phyloP scores from a whole-genome alignment of 2,329 filamentous ascomycete genomes.

The Anthostomella pinea region DNA sequence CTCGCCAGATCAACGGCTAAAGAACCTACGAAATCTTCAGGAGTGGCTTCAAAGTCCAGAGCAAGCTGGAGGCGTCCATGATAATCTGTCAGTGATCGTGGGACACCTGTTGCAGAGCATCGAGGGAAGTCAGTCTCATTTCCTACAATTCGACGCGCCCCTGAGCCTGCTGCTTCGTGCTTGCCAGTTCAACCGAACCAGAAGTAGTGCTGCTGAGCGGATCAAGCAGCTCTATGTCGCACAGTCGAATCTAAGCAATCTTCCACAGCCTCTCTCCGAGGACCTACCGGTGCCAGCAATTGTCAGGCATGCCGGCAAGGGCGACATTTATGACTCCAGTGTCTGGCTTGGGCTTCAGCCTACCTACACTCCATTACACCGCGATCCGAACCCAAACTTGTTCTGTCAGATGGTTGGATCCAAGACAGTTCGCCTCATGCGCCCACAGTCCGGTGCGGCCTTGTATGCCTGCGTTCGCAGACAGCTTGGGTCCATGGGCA shows the following conservation, averaged over 20 bases:
- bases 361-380: conserved; percentile 86
- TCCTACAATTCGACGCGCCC: conserved; percentile 57
- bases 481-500: conserved; percentile 37
- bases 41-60: conserved; percentile 18
- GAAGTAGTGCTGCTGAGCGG: conserved; percentile 7
- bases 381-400: conserved; percentile 90
- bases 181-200: conserved; percentile 43
- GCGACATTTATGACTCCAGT: conserved; percentile 83
- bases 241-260: conserved; percentile 68
- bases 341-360: conserved; percentile 86
- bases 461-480: conserved; percentile 58
- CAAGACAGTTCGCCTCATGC: conserved; percentile 72
- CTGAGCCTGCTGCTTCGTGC: conserved; percentile 63
- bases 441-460: conserved; percentile 58
- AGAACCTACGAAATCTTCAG: conserved; percentile 13
- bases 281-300: conserved; percentile 69
- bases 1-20: neutral
- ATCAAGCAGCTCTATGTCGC: conserved; percentile 72
- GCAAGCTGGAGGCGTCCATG: conserved; percentile 1
- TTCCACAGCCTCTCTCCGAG: conserved; percentile 59
- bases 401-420: conserved; percentile 77
- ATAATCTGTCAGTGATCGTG: conserved; percentile 20
- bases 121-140: conserved; percentile 34
- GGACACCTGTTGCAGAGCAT: conserved; percentile 22
- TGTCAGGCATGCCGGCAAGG: conserved; percentile 62